Evolutionary conservation across 1,284 basidiomycete genomes (phyloP), one percentile per base, ranked within the genome.

Genomic region (Cryptococcus maquisensis): DNA sequence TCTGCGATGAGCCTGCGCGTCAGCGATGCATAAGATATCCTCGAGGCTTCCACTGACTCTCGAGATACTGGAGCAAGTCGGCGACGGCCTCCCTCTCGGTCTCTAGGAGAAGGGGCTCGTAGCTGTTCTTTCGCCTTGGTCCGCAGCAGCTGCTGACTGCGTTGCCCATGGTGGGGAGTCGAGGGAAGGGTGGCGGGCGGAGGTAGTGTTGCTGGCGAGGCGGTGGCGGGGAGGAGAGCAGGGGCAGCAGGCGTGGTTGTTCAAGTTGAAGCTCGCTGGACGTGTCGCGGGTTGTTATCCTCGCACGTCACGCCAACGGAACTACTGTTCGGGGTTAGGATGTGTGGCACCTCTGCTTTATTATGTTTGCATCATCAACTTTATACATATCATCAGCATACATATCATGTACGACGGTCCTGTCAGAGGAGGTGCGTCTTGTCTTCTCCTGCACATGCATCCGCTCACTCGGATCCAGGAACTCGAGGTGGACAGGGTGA

Each of bases 81-180:
- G 96, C 96, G 24, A 98, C 95, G 6, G 95, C 96, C 79, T 98
- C 95, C 64, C 96, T 84, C 80, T 98, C 95, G 72, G 95, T 98
- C 81, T 98, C 96, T 52, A 98, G 81, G 53, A 98, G 81, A 54
- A 98, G 79, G 38, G 96, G 95, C 77, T 98, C 95, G 71, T 93
- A 93, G 55, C 85, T 82, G 78, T 92, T 75, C 66, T 74, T 75
- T 58, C 73, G 66, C 41, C 71, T 63, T 45, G 70, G 64, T n/a
- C 72, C 20, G 65, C 68, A 71, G 64, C 70, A 74, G 51, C 65
- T 68, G 56, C 66, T 68, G 46, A 64, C 64, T 41, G 63, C 72
- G 35, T 38, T 36, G 47, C 72, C 72, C 72, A 74, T 73, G 23
- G 12, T 66, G 32, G 44, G 13, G 24, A 23, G 44, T 32, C 36